These are phyloP conservation scores for Tolypocladium album DNA, from an alignment of 2,329 filamentous ascomycete species.

Conservation along the genomic window DNA sequence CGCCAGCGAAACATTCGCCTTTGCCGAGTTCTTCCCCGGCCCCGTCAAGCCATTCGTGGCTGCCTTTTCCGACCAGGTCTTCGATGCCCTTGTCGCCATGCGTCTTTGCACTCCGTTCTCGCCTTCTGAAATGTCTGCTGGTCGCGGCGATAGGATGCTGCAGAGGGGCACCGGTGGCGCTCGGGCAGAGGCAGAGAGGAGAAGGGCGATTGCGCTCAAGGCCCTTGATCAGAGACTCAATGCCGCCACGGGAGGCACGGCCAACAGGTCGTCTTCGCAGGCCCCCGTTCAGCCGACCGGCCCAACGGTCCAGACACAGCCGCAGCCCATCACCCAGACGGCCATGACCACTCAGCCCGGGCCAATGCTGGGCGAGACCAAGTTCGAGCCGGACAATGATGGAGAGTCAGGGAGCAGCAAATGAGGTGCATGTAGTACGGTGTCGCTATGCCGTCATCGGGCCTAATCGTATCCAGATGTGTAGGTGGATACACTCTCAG, in stretches of 20 bases:
- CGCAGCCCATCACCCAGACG: constrained; percentile 42
- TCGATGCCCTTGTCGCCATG: constrained; percentile 62
- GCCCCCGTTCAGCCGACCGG: constrained; percentile 32
- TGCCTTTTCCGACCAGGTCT: constrained; percentile 62
- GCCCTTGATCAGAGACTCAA: constrained; percentile 86
- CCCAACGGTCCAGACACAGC: constrained; percentile 47
- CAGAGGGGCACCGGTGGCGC: constrained; percentile 54
- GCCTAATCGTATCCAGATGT: neutral
- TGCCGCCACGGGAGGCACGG: constrained; percentile 55
- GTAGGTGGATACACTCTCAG: neutral
- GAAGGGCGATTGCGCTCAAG: constrained; percentile 79
- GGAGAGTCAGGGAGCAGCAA: constrained; percentile 18
- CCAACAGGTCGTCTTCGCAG: constrained; percentile 15
- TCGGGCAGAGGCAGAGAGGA: constrained; percentile 82
- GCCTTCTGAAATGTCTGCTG: constrained; percentile 64
- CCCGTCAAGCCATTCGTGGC: constrained; percentile 69
- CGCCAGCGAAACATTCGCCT: constrained; percentile 91
- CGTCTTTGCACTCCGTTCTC: constrained; percentile 80
- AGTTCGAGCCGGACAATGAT: constrained; percentile 56
- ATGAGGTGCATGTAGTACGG: constrained; percentile 7
- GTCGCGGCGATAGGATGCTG: constrained; percentile 50
- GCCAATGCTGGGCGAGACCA: constrained; percentile 57
- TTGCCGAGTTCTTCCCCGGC: constrained; percentile 90
- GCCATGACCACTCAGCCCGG: constrained; percentile 45
- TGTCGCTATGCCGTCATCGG: too few species aligned